A percentile compares a stretch with the other conserved stretches of the same genome.
Conservation (phyloP, 2,329 filamentous ascomycete species). For the Alternaria gaisen region DNA sequence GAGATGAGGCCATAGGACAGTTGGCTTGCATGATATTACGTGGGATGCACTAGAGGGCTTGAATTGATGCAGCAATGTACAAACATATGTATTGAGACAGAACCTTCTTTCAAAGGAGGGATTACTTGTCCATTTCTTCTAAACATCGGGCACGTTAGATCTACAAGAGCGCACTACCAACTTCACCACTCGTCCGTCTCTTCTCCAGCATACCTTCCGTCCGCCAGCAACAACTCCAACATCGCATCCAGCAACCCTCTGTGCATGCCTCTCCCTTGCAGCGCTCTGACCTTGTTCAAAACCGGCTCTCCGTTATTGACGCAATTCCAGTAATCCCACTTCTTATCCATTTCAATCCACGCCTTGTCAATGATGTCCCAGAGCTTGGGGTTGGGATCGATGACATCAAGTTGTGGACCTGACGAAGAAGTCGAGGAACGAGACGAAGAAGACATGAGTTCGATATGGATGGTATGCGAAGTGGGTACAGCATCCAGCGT, state of each 20-base stretch:
- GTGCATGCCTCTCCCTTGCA: slow-evolving; percentile 40
- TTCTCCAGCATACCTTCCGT: slow-evolving; percentile 40
- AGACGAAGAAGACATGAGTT: slow-evolving; percentile 36
- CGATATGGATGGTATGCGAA: slow-evolving; percentile 36
- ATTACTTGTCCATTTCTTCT: neutral
- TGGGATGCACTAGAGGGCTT: neutral
- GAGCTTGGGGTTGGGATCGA: slow-evolving; percentile 42
- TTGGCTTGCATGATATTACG: neutral
- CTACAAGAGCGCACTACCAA: neutral
- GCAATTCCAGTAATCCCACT: slow-evolving; percentile 45
- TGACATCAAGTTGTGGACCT: slow-evolving; percentile 44
- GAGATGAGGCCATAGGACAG: slow-evolving; percentile 34
- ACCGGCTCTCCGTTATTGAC: slow-evolving; percentile 40
- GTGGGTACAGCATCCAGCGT: slow-evolving; percentile 33
- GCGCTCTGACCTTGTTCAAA: slow-evolving; percentile 38
- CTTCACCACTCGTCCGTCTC: neutral
- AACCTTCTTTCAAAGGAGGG: neutral
- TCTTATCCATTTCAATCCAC: slow-evolving; percentile 42
- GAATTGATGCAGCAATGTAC: neutral
- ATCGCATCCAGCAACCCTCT: slow-evolving; percentile 44
- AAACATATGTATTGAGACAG: neutral
- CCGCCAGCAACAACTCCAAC: slow-evolving; percentile 47
- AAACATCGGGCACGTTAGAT: neutral
- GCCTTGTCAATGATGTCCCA: slow-evolving; percentile 42
- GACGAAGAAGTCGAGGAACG: slow-evolving; percentile 26